These are phyloP conservation scores for Aschersonia sp. DNA, from an alignment of 2,329 filamentous ascomycete genomes.

Conservation along the genomic window DNA sequence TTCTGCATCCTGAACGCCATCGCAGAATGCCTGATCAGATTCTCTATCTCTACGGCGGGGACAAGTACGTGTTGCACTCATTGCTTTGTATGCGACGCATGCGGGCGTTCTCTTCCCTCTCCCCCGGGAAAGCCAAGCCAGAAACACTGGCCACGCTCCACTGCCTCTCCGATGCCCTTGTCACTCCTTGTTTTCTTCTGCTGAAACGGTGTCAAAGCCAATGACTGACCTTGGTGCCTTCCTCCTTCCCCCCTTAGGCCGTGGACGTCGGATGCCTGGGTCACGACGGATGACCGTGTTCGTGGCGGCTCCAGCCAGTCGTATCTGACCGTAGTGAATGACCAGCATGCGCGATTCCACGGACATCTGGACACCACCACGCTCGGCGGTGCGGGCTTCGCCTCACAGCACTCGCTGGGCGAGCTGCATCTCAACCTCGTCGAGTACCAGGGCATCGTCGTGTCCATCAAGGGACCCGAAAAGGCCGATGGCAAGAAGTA, in stretches of 20 bases:
- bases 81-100: background rate
- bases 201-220: too few species aligned
- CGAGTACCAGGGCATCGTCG: conserved; percentile 42
- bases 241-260: conserved; percentile 20
- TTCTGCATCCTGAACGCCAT: too few species aligned
- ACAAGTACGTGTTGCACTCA: conserved; percentile 16
- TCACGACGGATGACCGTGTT: conserved; percentile 60
- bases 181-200: background rate
- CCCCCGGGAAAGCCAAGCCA: background rate
- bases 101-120: background rate
- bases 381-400: conserved; percentile 70
- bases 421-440: conserved; percentile 48
- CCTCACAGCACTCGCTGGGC: conserved; percentile 57
- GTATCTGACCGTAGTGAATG: conserved; percentile 22
- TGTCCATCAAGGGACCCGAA: conserved; percentile 25
- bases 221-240: background rate
- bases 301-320: conserved; percentile 55
- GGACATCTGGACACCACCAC: conserved; percentile 60
- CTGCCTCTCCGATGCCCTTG: background rate
- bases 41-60: conserved; percentile 25
- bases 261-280: conserved; percentile 51
- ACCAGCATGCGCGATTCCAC: conserved; percentile 41
- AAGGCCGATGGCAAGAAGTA: conserved; percentile 52
- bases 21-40: conserved; percentile 8
- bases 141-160: background rate